A percentile compares a stretch with the other conserved stretches of the same genome.
phyloP scores from a whole-genome alignment of 1,284 basidiomycete genomes.

The Kalmanozyma brasiliensis region DNA sequence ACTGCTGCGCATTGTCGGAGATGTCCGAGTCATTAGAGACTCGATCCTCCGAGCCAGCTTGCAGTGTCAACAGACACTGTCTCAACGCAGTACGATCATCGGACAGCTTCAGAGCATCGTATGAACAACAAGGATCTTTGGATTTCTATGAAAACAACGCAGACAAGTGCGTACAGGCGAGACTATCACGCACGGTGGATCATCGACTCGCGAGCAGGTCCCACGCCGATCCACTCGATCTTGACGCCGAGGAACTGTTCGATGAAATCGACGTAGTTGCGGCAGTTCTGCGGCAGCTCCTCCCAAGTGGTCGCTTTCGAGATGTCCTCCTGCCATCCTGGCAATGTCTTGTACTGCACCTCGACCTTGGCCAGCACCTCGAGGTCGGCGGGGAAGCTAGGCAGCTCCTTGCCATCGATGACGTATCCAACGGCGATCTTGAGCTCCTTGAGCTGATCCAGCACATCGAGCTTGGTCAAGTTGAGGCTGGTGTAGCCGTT shows the following conservation, averaged over 20 bases:
- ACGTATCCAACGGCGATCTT: constrained; percentile 86
- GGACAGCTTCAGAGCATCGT: too few species aligned
- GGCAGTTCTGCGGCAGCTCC: constrained; percentile 86
- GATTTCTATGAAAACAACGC: constrained; percentile 49
- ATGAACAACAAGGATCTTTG: background rate
- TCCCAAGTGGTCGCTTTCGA: constrained; percentile 76
- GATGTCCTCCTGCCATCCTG: constrained; percentile 91
- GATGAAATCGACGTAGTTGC: constrained; percentile 87
- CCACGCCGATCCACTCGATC: constrained; percentile 91
- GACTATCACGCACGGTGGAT: constrained; percentile 67
- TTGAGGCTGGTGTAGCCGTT: constrained; percentile 96
- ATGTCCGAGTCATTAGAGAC: too few species aligned
- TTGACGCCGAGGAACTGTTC: constrained; percentile 82
- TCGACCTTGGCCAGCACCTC: constrained; percentile 82
- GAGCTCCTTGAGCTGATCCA: constrained; percentile 87
- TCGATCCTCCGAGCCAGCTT: too few species aligned
- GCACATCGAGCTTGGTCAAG: constrained; percentile 93
- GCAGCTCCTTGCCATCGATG: constrained; percentile 80
- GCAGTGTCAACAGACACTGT: too few species aligned
- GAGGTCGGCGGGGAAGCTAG: constrained; percentile 93
- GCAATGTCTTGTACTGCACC: constrained; percentile 88
- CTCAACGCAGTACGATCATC: too few species aligned
- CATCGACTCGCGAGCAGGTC: constrained; percentile 85
- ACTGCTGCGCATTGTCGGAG: too few species aligned
- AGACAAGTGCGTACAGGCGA: constrained; percentile 17